These are phyloP conservation scores for Candida maltosa DNA, from an alignment of 805 yeast genomes.

Conservation along the genomic window DNA sequence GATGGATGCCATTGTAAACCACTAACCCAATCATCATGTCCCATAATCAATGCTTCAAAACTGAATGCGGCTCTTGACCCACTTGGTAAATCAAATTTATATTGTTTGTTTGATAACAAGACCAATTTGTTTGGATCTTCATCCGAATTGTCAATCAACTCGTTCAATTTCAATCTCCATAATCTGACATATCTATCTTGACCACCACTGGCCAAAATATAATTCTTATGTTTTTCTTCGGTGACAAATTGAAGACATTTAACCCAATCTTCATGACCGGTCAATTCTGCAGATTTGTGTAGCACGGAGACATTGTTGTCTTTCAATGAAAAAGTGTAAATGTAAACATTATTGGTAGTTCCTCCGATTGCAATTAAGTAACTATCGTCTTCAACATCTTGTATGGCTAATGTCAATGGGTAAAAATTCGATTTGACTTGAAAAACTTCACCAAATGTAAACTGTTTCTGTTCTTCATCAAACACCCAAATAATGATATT, in stretches of 20 bases:
- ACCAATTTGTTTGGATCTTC: conserved; percentile 51
- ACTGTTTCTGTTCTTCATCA: conserved; percentile 12
- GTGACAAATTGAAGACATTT: conserved; percentile 63
- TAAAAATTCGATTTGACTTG: conserved; percentile 45
- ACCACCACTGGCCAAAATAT: conserved; percentile 80
- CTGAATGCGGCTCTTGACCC: conserved; percentile 51
- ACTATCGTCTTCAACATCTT: conserved; percentile 24
- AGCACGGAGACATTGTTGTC: conserved; percentile 14
- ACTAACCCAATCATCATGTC: conserved; percentile 98
- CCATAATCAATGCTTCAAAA: conserved; percentile 93
- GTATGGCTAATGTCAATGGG: conserved; percentile 30
- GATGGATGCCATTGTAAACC: conserved; percentile 77
- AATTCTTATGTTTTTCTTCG: conserved; percentile 45
- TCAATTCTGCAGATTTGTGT: conserved; percentile 48
- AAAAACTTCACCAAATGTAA: conserved; percentile 26
- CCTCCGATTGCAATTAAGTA: conserved; percentile 71
- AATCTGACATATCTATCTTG: conserved; percentile 90
- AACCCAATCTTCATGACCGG: conserved; percentile 98
- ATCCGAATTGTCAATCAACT: conserved; percentile 52
- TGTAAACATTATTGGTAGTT: conserved; percentile 51
- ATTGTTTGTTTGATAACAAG: conserved; percentile 68
- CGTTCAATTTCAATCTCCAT: conserved; percentile 72
- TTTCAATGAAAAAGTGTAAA: conserved; percentile 43
- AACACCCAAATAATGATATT: conserved; percentile 49
- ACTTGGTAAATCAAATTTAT: conserved; percentile 46